Evolutionary conservation across 1,284 basidiomycete genomes (phyloP), one percentile per base, ranked within the genome.

Genomic region (Xerocomus minutiporus): DNA sequence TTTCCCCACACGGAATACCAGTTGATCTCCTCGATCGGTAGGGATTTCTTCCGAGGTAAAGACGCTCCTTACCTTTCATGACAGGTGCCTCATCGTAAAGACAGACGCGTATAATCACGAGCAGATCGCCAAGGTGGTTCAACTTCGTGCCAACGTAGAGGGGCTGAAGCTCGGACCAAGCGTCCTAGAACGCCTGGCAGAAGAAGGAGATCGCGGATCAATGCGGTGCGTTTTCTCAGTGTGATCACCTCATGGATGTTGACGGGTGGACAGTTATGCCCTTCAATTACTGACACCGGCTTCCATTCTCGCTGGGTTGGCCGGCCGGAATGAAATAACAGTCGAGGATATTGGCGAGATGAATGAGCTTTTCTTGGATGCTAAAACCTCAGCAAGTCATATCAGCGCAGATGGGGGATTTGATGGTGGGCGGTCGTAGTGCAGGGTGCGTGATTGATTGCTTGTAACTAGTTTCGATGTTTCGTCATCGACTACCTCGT

Each of bases 361-460:
- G 84, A 87, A 87, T 55, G 91, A 93, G 67, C 77, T 99, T 23
- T 99, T 99, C 79, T 76, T 97, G 61, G 95, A 98, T 69, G 93
- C 95, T 7, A 95, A 94, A 67, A 85, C 86, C 0, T 85, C 82
- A 56, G 86, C 87, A 9, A 69, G 71, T 31, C 75, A 81, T 59
- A 85, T 88, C 55, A 62, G 65, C 23, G 55, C 59, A 15, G 76
- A 74, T 42, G 78, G 76, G 4, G 75, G 71, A 17, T 72, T 69
- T 58, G 68, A 71, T 36, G 73, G 74, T 15, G 61, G 67, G 1
- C 53, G 57, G 57, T 65, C 53, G 43, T 67, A 60, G 62, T 50
- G 25, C 44, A 39, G 46, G 35, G 51, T 62, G 17, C 49, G 35
- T 52, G 34, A 38, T 48, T 29, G 44, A 39, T 39, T 39, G 36